Evolutionary conservation across 345 rosid species (phyloP).

Genomic region (Populus tremula): DNA sequence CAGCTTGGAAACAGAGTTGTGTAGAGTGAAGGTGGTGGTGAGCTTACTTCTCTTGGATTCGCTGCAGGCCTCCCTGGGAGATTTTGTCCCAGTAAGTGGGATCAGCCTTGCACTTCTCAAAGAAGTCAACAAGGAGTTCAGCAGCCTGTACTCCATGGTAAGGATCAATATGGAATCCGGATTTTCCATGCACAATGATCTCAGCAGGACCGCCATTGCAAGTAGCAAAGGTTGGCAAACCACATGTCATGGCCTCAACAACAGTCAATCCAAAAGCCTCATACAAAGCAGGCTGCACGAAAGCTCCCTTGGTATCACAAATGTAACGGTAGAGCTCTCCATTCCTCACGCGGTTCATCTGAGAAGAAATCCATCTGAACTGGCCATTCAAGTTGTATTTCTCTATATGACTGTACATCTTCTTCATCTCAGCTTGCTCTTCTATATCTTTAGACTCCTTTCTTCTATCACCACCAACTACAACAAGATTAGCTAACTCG

Average conservation of each 20-base stretch:
- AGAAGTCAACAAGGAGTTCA: constrained; percentile 64
- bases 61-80: constrained; percentile 70
- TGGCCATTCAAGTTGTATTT: constrained; percentile 69
- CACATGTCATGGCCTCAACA: constrained; percentile 88
- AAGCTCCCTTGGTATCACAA: constrained; percentile 78
- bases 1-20: background rate
- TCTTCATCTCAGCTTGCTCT: constrained; percentile 94
- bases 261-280: constrained; percentile 91
- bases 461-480: constrained; percentile 88
- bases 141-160: constrained; percentile 88
- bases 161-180: constrained; percentile 87
- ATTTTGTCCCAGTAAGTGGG: constrained; percentile 72
- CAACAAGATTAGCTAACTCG: constrained; percentile 74
- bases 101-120: constrained; percentile 60
- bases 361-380: constrained; percentile 88
- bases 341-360: constrained; percentile 83
- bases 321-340: constrained; percentile 79
- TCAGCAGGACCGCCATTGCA: constrained; percentile 96
- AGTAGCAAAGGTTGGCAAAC: constrained; percentile 81
- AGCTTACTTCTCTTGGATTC: constrained; percentile 80
- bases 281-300: constrained; percentile 82
- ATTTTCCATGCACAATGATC: constrained; percentile 82
- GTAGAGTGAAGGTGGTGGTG: background rate
- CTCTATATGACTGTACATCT: constrained; percentile 62
- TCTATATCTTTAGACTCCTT: constrained; percentile 87